Base-by-base conservation (phyloP, 2,329 filamentous ascomycete species). In the Pestalotiopsis sp. region DNA sequence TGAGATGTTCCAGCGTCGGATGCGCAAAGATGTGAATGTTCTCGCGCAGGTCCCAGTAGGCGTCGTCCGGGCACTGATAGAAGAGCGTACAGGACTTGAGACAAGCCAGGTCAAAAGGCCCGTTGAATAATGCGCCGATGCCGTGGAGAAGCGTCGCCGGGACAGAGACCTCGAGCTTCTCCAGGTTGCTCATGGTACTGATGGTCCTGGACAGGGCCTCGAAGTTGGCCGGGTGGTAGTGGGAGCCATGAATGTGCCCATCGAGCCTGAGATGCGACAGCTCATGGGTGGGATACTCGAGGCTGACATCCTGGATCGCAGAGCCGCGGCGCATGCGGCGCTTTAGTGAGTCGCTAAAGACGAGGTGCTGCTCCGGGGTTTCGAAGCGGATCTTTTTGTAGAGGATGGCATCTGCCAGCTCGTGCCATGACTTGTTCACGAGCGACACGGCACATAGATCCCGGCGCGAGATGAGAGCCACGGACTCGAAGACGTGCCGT, bases 11-110 rank as follows among this genome's bases (percentile, higher is more conserved):
- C 23, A 86, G 79, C 0, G 83, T 84, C 0, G 84, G 84, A 63
- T 86, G 84, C 3, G 82, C 78, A 69, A 86, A 86, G 65, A 86
- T 84, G 76, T 86, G 83, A 61, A 86, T 85, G 71, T 85, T 86
- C 69, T 85, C 83, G 69, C 82, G 83, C 52, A 86, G 78, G 71
- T 86, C 84, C 84, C 84, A 86, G 74, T 85, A 86, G 11, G 77
- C 76, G 64, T 81, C 78, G 65, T 82, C 78, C 14, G 80, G 78
- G 70, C 77, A 78, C 72, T 85, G 83, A 71, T 85, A 86, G 75
- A 82, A 85, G 41, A 86, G 75, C 2, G 79, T 81, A 77, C 84
- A 86, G 3, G 79, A 77, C 72, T 81, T 82, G 27, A 86, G 78
- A 69, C 81, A 84, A 61, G 84, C 83, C 65, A 86, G 75, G 75